phyloP scores from a whole-genome alignment of 192 early-diverging fungal genomes.

The Backusella psychrophila region DNA sequence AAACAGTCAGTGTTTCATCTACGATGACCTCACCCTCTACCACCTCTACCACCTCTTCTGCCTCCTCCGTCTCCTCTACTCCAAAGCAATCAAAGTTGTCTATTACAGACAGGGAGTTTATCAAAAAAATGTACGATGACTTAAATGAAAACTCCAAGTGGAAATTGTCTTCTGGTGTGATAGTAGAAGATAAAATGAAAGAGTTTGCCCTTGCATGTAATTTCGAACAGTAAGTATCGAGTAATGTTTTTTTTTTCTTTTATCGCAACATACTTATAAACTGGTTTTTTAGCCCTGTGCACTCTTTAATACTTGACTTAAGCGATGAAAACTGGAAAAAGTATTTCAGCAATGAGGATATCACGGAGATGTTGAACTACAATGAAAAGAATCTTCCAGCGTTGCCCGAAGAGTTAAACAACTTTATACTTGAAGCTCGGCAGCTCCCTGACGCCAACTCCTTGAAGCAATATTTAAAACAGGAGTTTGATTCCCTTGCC shows the following conservation, averaged over 20 bases:
- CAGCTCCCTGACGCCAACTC: not conserved
- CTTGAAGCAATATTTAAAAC: not conserved
- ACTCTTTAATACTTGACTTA: not conserved
- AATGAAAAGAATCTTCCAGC: not conserved
- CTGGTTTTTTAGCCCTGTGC: conserved; percentile 1
- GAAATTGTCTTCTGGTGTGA: not conserved
- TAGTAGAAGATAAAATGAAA: conserved; percentile 1
- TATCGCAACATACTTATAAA: not conserved
- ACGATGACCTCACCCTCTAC: no score
- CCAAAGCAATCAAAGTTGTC: no score
- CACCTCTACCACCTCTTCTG: no score
- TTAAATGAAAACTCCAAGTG: no score
- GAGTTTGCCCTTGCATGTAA: not conserved
- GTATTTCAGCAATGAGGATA: not conserved
- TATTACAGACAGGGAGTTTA: no score
- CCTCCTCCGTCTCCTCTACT: no score
- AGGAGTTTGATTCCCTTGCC: conserved; percentile 1
- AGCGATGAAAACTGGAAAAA: conserved; percentile 1
- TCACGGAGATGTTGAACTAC: not conserved
- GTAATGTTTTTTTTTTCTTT: not conserved
- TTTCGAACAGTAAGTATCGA: conserved; percentile 1
- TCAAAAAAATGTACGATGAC: no score
- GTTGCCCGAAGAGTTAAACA: conserved; percentile 2
- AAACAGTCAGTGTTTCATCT: no score
- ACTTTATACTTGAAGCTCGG: not conserved